phyloP scores from a whole-genome alignment of 805 yeast genomes.

The Scheffersomyces coipomensis region DNA sequence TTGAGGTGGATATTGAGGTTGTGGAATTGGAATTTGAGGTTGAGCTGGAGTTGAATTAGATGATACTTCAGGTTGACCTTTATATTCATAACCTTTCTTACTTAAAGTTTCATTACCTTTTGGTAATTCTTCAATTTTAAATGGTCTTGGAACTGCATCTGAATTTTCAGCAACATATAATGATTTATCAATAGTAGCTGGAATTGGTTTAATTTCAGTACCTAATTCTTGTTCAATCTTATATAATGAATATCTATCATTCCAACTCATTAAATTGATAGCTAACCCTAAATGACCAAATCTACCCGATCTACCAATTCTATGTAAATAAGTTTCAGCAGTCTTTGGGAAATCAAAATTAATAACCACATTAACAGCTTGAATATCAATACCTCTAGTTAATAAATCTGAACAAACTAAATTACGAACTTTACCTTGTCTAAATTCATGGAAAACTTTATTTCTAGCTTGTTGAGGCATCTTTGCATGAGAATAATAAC shows the following conservation, averaged over 20 bases:
- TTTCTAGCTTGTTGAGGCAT: slow-evolving; percentile 98
- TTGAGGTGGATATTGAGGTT: slow-evolving; percentile 7
- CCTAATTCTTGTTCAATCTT: slow-evolving; percentile 97
- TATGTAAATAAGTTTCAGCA: slow-evolving; percentile 95
- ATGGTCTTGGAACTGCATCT: slow-evolving; percentile 81
- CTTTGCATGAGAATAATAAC: slow-evolving; percentile 94
- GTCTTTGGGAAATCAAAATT: slow-evolving; percentile 98
- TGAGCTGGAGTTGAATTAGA: slow-evolving; percentile 8
- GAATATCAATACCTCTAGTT: slow-evolving; percentile 98
- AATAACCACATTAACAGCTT: slow-evolving; percentile 96
- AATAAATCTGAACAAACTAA: slow-evolving; percentile 94
- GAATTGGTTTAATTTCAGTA: slow-evolving; percentile 95
- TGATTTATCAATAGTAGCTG: slow-evolving; percentile 84
- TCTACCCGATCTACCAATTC: slow-evolving; percentile 99
- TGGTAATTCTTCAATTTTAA: slow-evolving; percentile 66
- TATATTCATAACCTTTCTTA: slow-evolving; percentile 39
- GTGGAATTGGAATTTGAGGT: slow-evolving; percentile 7
- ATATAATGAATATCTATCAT: slow-evolving; percentile 89
- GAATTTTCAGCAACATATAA: slow-evolving; percentile 84
- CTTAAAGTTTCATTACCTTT: slow-evolving; percentile 35
- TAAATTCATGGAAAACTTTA: slow-evolving; percentile 96
- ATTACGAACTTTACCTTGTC: slow-evolving; percentile 97
- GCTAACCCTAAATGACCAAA: slow-evolving; percentile 98
- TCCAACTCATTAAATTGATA: slow-evolving; percentile 93
- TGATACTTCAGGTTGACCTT: slow-evolving; percentile 41